Conservation (phyloP, 352 stramenopile species). For the Thalassiosira livingstoniorum region DNA sequence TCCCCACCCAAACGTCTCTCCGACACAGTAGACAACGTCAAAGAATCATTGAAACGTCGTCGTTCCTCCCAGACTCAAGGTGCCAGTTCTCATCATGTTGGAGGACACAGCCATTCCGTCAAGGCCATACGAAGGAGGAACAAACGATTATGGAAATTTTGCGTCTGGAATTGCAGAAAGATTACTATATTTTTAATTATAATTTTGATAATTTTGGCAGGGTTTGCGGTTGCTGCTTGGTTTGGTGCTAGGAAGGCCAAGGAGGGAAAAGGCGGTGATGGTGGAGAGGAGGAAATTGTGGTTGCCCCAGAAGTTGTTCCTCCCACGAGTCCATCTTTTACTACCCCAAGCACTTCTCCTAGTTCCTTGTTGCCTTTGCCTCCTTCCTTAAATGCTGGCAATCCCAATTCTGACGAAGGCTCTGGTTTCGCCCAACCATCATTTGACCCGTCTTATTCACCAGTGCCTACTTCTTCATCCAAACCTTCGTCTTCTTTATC, state of each 20-base stretch:
- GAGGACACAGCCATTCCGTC: too few relatives aligned
- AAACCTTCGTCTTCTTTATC: too few relatives aligned
- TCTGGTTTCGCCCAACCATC: not conserved
- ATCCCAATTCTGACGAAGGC: not conserved
- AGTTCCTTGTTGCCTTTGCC: not conserved
- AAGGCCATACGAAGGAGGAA: constrained; percentile 53
- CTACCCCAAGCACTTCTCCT: not conserved
- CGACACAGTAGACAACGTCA: too few relatives aligned
- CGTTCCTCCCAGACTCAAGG: too few relatives aligned
- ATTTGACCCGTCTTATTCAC: too few relatives aligned
- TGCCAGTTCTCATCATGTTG: too few relatives aligned
- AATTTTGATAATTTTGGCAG: constrained; percentile 29
- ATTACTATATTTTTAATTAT: constrained; percentile 41
- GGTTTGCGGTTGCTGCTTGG: constrained; percentile 27
- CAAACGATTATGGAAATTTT: constrained; percentile 59
- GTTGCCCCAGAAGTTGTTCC: not conserved
- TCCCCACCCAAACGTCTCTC: too few relatives aligned
- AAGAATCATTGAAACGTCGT: too few relatives aligned
- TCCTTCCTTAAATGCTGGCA: not conserved
- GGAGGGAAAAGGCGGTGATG: not conserved
- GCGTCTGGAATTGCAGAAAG: constrained; percentile 62
- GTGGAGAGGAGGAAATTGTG: not conserved
- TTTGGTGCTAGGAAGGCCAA: constrained; percentile 20
- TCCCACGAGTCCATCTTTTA: not conserved
- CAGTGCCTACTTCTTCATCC: too few relatives aligned